Evolutionary conservation across 2,329 filamentous ascomycete genomes (phyloP).

Genomic region (Ophiocordyceps camponoti-leonardi): DNA sequence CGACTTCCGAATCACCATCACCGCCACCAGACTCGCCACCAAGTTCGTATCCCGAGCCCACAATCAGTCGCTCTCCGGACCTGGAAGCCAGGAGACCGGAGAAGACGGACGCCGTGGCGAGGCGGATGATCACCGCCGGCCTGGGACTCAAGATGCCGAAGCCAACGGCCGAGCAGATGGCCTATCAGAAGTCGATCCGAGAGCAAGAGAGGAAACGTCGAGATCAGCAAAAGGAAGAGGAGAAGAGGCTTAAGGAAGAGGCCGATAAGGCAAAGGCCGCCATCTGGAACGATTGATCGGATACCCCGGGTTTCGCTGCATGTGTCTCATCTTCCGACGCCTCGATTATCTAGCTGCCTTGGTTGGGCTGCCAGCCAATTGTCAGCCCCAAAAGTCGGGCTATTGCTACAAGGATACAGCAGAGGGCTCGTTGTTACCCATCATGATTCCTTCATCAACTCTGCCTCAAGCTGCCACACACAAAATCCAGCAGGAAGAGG

Average conservation of each 20-base stretch:
- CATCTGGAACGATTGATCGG: constrained; percentile 61
- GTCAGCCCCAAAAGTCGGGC: too few relatives aligned
- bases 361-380: too few relatives aligned
- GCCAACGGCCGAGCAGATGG: constrained; percentile 73
- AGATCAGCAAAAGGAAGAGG: constrained; percentile 53
- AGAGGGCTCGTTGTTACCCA: too few relatives aligned
- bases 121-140: constrained; percentile 76
- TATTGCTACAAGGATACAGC: too few relatives aligned
- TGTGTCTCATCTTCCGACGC: too few relatives aligned
- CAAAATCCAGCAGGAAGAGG: too few relatives aligned
- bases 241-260: constrained; percentile 41
- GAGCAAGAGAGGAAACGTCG: constrained; percentile 70
- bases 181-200: constrained; percentile 66
- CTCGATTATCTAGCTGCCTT: too few relatives aligned
- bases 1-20: neutral
- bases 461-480: too few relatives aligned
- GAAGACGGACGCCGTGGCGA: constrained; percentile 85
- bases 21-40: too few relatives aligned
- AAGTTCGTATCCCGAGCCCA: constrained; percentile 3
- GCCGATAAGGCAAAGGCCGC: constrained; percentile 62
- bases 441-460: too few relatives aligned
- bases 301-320: too few relatives aligned
- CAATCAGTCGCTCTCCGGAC: neutral
- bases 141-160: constrained; percentile 66
- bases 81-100: constrained; percentile 42